Percentiles rank a stretch among this genome's conserved stretches.
phyloP scores from a whole-genome alignment of 805 yeast species.

The Cyberlindnera veronae region DNA sequence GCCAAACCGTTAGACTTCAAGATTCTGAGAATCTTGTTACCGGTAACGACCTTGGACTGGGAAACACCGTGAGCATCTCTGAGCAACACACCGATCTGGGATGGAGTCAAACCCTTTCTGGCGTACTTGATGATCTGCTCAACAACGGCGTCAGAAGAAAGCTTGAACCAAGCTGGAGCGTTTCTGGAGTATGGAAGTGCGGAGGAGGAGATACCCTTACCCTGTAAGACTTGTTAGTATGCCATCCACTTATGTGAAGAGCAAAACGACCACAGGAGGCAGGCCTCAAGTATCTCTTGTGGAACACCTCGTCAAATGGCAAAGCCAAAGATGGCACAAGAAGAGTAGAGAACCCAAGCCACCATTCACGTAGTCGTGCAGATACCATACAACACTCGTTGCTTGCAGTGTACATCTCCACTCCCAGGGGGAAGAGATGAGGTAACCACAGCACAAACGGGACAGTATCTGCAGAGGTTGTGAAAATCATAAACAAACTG shows the following conservation, averaged over 20 bases:
- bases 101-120: conserved; percentile 99
- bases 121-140: conserved; percentile 99
- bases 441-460: conserved; percentile 14
- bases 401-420: conserved; percentile 3
- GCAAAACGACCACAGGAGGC: conserved; percentile 8
- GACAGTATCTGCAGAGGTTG: conserved; percentile 18
- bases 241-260: conserved; percentile 6
- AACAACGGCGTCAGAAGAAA: conserved; percentile 89
- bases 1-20: conserved; percentile 99
- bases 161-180: conserved; percentile 99
- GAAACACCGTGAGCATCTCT: conserved; percentile 99
- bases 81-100: conserved; percentile 98
- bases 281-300: neutral
- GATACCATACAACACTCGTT: conserved; percentile 13
- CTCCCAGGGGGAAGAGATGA: neutral
- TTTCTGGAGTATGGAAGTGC: conserved; percentile 99
- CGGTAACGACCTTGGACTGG: conserved; percentile 95
- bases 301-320: neutral
- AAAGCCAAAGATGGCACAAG: neutral
- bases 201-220: conserved; percentile 99
- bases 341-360: neutral
- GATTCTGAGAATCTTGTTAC: conserved; percentile 99
- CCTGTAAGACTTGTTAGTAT: conserved; percentile 57
- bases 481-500: conserved; percentile 37
- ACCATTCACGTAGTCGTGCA: conserved; percentile 8